A percentile compares a stretch with the other conserved stretches of the same genome.
These are phyloP conservation scores for Smittium culicis DNA, from an alignment of 371 early-diverging fungal species.

Conservation along the genomic window DNA sequence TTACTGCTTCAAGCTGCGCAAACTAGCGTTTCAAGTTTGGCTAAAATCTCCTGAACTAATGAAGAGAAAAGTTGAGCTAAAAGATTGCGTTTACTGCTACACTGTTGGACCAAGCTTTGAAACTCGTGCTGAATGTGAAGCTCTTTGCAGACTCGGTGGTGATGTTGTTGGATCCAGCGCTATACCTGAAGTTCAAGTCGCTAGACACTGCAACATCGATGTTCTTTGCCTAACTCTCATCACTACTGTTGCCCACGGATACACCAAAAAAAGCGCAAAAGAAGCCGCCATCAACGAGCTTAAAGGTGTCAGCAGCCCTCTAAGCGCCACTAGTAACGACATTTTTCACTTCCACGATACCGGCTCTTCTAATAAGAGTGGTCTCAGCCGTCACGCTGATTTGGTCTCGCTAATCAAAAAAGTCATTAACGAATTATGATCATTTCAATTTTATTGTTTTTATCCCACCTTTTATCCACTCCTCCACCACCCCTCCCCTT, in stretches of 20 bases:
- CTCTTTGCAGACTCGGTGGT: constrained; percentile 54
- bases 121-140: constrained; percentile 73
- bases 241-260: constrained; percentile 60
- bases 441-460: no score
- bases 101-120: constrained; percentile 90
- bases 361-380: not conserved
- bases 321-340: not conserved
- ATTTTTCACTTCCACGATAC: not conserved
- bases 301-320: constrained; percentile 11
- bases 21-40: constrained; percentile 30
- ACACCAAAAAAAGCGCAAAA: constrained; percentile 48
- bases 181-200: constrained; percentile 83
- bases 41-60: constrained; percentile 18
- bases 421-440: not conserved
- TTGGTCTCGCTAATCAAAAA: not conserved
- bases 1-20: constrained; percentile 66
- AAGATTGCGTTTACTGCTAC: constrained; percentile 71
- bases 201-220: constrained; percentile 75
- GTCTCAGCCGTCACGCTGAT: not conserved
- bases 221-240: constrained; percentile 73
- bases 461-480: not conserved
- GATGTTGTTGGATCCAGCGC: constrained; percentile 90
- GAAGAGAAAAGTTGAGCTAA: constrained; percentile 25
- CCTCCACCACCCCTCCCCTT: no score
- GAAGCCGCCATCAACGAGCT: constrained; percentile 36